Evolutionary conservation across 2,329 filamentous ascomycete genomes (phyloP), one percentile per base, ranked within the genome.

Genomic region (Pyricularia sp.): DNA sequence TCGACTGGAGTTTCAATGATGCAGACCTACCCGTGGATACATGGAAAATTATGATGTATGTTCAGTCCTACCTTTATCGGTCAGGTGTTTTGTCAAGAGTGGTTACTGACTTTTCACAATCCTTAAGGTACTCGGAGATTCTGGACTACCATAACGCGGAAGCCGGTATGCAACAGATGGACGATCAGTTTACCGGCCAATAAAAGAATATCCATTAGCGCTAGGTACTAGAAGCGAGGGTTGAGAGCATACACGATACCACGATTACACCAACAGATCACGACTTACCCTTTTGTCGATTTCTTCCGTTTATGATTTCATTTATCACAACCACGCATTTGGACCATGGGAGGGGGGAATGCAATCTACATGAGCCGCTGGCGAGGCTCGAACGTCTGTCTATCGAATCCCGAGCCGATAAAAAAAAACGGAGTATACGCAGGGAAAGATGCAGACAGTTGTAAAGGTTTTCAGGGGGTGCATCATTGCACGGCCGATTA

Each of bases 1-100:
- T 99, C 72, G 94, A 99, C 75, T 99, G 94, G 94, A 97, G 93
- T 64, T 99, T 99, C 79, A 97, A 97, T 76, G 94, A 99, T 72
- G 94, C 93, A 62, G 94, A 99, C 74, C 81, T 99, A 65, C 93
- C 94, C 0, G 93, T 97, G 63, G 94, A 99, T 74, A 96, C 93
- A n/a, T 99, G 94, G 94, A 99, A 99, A 81, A 97, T 99, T 75
- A 99, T 97, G 94, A 99, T 99, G 94, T 64, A 60, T 8, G 53
- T 1, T 96, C 53, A 16, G 4, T 10, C 53, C n/a, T 9, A 4
- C 10, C 9, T 53, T 66, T 19, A 26, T 57, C 9, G 49, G 3
- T 28, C 3, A 8, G 19, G 30, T 19, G 12, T 62, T 49, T 59
- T 31, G 19, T 4, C 26, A 22, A 7, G 3, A 10, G 57, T 62